Evolutionary conservation across 1,284 basidiomycete genomes (phyloP), one percentile per base, ranked within the genome.

Genomic region (Cronartium ribicola): DNA sequence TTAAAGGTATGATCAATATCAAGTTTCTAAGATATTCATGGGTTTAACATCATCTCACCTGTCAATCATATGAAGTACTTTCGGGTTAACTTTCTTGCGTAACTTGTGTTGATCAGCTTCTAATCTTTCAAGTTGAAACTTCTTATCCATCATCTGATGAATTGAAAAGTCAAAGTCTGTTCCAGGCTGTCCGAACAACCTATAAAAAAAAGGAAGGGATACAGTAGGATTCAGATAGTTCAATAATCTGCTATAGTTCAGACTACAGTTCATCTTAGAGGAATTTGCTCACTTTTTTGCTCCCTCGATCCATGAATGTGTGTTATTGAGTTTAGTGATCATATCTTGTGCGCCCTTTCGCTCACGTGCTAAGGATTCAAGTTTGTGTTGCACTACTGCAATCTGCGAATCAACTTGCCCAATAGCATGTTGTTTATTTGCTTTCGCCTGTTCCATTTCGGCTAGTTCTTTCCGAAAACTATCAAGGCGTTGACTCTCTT

Each of bases 1-100:
- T 11, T 44, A 60, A 36, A 22, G 43, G 39, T 11, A 37, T 40
- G 4, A 48, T 44, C 13, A n/a, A 5, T 14, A 67, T 22, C n/a
- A 17, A 74, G 29, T 36, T 66, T 46, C 13, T 20, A 72, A 5
- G 10, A 29, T 36, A n/a, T 66, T 11, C 55, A 39, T 11, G 7
- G 11, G 48, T 36, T 67, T 51, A 5, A 13, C 63, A 39, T 3
- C 0, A 2, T 82, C 87, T 70, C 77, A 94, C 92, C 86, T 89
- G 79, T 98, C 95, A 76, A 98, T 93, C 90, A 94, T 94, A 79
- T 90, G 91, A 84, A 97, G 88, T 67, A 94, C 94, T 82, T 96
- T 96, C 5, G 90, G 89, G 79, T 98, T 98, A 78, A 98, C 87
- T 82, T 95, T 96, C 84, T 94, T 93, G 83, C 91, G 92, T 88